Percentiles rank a stretch among this genome's conserved stretches.
Conservation (phyloP, 1,284 basidiomycete genomes). For the Psilocybe mexicana region DNA sequence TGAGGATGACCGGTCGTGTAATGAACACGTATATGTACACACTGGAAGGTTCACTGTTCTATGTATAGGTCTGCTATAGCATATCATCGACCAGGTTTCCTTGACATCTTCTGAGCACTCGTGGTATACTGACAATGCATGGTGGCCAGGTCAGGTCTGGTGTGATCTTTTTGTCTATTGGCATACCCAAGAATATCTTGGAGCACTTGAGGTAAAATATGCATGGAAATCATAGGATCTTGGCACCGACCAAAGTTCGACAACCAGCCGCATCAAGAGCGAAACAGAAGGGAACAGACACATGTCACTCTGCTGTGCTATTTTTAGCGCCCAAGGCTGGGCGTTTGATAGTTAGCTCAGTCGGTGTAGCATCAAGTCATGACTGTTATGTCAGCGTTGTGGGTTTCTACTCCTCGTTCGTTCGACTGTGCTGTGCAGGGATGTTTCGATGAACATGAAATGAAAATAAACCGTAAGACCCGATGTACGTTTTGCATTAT, state of each 20-base stretch:
- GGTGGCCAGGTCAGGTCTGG: background rate
- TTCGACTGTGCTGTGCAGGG: background rate
- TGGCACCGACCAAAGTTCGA: slow-evolving; percentile 24
- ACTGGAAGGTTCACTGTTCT: no score
- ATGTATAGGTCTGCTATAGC: no score
- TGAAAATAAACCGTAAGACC: background rate
- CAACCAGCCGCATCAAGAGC: slow-evolving; percentile 25
- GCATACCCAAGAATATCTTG: slow-evolving; percentile 10
- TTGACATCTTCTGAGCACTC: no score
- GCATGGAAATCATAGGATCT: slow-evolving; percentile 11
- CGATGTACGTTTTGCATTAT: background rate
- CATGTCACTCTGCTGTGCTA: slow-evolving; percentile 19
- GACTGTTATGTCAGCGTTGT: background rate
- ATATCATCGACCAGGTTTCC: no score
- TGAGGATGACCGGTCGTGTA: no score
- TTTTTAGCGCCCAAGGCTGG: slow-evolving; percentile 20
- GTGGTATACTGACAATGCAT: background rate
- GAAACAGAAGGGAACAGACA: slow-evolving; percentile 15
- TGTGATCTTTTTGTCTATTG: slow-evolving; percentile 3
- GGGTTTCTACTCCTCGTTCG: background rate
- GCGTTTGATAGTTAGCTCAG: slow-evolving; percentile 7
- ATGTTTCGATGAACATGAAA: background rate
- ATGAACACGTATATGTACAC: no score
- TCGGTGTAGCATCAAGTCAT: background rate
- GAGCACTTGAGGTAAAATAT: slow-evolving; percentile 6